Base-by-base conservation (phyloP, 2,329 filamentous ascomycete genomes). In the Bisporella sp. region DNA sequence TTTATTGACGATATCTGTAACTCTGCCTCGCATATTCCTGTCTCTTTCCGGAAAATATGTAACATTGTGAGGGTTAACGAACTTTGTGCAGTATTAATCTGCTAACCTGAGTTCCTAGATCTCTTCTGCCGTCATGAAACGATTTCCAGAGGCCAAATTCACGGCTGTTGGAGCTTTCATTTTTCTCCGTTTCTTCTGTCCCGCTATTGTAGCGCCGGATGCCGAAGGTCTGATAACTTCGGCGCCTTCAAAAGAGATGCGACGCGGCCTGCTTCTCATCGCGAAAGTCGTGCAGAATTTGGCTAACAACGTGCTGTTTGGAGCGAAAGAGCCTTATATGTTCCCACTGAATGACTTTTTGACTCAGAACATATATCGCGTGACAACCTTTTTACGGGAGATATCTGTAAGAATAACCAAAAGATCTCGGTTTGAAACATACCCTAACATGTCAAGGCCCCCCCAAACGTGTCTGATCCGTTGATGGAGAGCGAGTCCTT, bases 311-410 rank as follows among this genome's bases (percentile, higher is more conserved):
- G 82, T 86, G 31, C 70, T 86, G 1, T 87, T 87, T 57, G 83
- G 84, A 4, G 81, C 81, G 33, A 87, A 87, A 64, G 83, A 87
- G 61, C 79, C 81, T 4, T 87, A 85, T 60, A 87, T 87, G 84
- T 84, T 81, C 54, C 81, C 83, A 1, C 68, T 87, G 28, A 86
- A 87, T 60, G 77, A 84, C 51, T 87, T 87, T 54, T 66, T 87
- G 28, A 80, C 81, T 1, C 74, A 83, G 55, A 84, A 87, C 56
- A 86, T 87, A 47, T 84, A 83, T 62, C 71, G 75, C 33, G 80
- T 87, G 12, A 86, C 82, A 2, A 78, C 77, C 0, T 87, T 87
- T 58, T 66, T 87, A 31, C 73, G 81, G 30, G 79, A 85, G 59
- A 85, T 87, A 53, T 85, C 82, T 35, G 82, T 82, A 61, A 64